Percentiles rank a stretch among this genome's conserved stretches.
These are phyloP conservation scores for Fonsecaea nubica DNA, from an alignment of 2,329 filamentous ascomycete species.

Conservation along the genomic window DNA sequence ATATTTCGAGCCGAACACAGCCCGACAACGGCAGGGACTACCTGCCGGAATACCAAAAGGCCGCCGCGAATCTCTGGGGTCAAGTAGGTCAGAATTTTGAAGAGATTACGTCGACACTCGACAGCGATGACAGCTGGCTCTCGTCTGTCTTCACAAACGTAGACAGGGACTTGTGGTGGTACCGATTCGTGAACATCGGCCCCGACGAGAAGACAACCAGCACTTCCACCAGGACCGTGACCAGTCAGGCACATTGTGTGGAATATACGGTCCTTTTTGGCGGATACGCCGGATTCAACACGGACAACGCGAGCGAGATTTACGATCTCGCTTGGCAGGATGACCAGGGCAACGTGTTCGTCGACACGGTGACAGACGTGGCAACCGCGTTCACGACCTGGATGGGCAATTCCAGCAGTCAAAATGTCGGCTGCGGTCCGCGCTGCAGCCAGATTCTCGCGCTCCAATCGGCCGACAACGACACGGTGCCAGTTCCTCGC, in stretches of 20 bases:
- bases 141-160: conserved; percentile 55
- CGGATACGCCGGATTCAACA: conserved; percentile 25
- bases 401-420: conserved; percentile 20
- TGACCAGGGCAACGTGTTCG: conserved; percentile 9
- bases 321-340: conserved; percentile 18
- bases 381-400: conserved; percentile 23
- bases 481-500: conserved; percentile 12
- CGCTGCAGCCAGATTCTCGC: conserved; percentile 29
- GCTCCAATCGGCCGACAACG: conserved; percentile 28
- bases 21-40: conserved; percentile 16
- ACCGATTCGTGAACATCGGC: conserved; percentile 23
- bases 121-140: conserved; percentile 37
- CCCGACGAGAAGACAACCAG: conserved; percentile 4
- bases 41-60: conserved; percentile 9
- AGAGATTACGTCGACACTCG: conserved; percentile 42
- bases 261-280: conserved; percentile 23
- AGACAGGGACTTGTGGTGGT: conserved; percentile 15
- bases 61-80: conserved; percentile 32
- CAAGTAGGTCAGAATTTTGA: conserved; percentile 31
- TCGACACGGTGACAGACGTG: not conserved
- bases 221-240: conserved; percentile 18
- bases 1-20: conserved; percentile 14
- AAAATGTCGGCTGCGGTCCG: conserved; percentile 20
- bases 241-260: conserved; percentile 22
- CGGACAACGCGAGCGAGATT: conserved; percentile 3